phyloP scores from a whole-genome alignment of 768 basidiomycete genomes.

The Tylopilus vinaceipallidus region DNA sequence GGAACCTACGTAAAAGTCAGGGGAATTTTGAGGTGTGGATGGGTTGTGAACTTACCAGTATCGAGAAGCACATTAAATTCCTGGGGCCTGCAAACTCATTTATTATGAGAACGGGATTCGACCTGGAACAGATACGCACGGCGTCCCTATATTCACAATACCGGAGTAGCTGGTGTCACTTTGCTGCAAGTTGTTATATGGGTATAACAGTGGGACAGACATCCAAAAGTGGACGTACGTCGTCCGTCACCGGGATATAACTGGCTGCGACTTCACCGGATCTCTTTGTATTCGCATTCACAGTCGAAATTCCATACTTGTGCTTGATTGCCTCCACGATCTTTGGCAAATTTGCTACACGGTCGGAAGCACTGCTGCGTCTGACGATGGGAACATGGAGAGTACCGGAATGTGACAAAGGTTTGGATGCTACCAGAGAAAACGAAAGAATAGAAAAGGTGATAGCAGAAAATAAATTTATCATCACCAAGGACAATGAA shows the following conservation, averaged over 20 bases:
- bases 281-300: conserved; percentile 13
- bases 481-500: neutral
- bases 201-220: neutral
- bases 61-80: conserved; percentile 77
- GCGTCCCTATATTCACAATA: conserved; percentile 53
- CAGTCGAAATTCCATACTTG: conserved; percentile 48
- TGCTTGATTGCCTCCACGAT: conserved; percentile 42
- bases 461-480: conserved; percentile 25
- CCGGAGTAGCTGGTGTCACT: conserved; percentile 56
- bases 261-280: conserved; percentile 29
- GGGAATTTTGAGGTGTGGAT: neutral
- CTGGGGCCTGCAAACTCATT: conserved; percentile 48
- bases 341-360: conserved; percentile 33
- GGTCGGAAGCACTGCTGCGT: conserved; percentile 14
- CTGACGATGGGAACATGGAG: conserved; percentile 46
- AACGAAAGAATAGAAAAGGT: conserved; percentile 28
- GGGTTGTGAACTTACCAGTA: conserved; percentile 48
- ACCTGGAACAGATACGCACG: conserved; percentile 40
- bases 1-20: conserved; percentile 32
- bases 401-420: conserved; percentile 28
- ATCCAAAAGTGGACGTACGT: conserved; percentile 36
- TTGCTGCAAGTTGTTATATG: conserved; percentile 32
- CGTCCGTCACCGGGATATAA: conserved; percentile 31
- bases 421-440: conserved; percentile 17
- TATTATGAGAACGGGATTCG: neutral